Evolutionary conservation across 257 asterid species (phyloP).

Genomic region (Thymus mandschuricus): DNA sequence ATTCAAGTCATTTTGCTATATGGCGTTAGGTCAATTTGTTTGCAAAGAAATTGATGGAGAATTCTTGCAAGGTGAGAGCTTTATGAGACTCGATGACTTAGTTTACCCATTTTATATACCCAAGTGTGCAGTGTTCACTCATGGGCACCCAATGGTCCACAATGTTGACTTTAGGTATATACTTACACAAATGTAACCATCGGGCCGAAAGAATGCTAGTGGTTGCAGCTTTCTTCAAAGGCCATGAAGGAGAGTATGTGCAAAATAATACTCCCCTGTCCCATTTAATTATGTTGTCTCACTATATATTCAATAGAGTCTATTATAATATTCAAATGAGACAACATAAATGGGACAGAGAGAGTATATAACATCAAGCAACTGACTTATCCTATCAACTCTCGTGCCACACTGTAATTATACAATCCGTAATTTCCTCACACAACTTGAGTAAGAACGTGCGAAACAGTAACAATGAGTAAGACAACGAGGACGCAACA

Average conservation of each 20-base stretch:
- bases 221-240: background rate
- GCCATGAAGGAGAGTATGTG: background rate
- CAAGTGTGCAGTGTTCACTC: background rate
- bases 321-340: too few relatives aligned
- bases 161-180: background rate
- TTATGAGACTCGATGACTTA: background rate
- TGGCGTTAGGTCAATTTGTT: too few relatives aligned
- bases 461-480: too few relatives aligned
- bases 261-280: background rate
- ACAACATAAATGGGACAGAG: too few relatives aligned
- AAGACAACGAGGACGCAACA: too few relatives aligned
- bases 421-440: too few relatives aligned
- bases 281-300: too few relatives aligned
- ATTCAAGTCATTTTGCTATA: too few relatives aligned
- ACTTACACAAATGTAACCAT: conserved; percentile 1
- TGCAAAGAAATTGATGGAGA: background rate
- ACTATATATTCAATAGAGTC: too few relatives aligned
- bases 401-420: background rate
- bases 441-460: too few relatives aligned
- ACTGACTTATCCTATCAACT: background rate
- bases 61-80: background rate
- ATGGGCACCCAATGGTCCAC: background rate
- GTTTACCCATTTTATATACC: background rate
- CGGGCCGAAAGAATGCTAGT: background rate
- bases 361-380: too few relatives aligned